Evolutionary conservation across 2,329 filamentous ascomycete species (phyloP).

Genomic region (Nannizziopsis barbatae): DNA sequence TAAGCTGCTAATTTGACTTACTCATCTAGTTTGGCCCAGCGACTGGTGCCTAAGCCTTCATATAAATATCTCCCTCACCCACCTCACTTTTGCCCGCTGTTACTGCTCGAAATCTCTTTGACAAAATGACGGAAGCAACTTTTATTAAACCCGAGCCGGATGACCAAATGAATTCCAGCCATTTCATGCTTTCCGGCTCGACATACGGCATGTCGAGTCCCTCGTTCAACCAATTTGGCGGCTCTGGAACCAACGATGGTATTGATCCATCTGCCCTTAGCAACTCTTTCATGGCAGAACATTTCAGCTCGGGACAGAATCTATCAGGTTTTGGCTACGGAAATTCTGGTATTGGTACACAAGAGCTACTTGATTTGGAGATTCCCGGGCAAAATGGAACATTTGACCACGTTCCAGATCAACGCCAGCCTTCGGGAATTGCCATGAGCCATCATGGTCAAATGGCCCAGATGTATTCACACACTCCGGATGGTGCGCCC

Average conservation of each 20-base stretch:
- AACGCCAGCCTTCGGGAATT: conserved; percentile 42
- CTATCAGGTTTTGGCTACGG: conserved; percentile 64
- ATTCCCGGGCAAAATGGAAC: conserved; percentile 33
- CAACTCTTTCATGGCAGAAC: conserved; percentile 42
- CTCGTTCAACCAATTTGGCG: conserved; percentile 40
- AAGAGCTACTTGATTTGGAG: conserved; percentile 65
- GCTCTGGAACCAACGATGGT: conserved; percentile 41
- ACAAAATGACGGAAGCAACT: conserved; percentile 43
- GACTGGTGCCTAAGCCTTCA: no score
- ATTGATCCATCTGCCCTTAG: conserved; percentile 77
- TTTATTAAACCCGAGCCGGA: conserved; percentile 60
- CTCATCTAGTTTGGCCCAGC: no score
- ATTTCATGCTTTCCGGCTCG: conserved; percentile 40
- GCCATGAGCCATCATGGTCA: conserved; percentile 56
- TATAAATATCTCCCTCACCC: background rate
- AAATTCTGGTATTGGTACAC: conserved; percentile 70
- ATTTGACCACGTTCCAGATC: conserved; percentile 39
- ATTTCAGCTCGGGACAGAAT: conserved; percentile 53
- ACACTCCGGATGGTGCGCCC: conserved; percentile 81
- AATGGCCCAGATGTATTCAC: conserved; percentile 67
- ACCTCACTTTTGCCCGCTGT: background rate
- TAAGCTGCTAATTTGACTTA: no score
- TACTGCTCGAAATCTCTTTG: no score
- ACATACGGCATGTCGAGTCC: conserved; percentile 44
- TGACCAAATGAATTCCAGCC: conserved; percentile 45